Evolutionary conservation across 2,329 filamentous ascomycete species (phyloP).

Genomic region (Lizonia empirigonia): DNA sequence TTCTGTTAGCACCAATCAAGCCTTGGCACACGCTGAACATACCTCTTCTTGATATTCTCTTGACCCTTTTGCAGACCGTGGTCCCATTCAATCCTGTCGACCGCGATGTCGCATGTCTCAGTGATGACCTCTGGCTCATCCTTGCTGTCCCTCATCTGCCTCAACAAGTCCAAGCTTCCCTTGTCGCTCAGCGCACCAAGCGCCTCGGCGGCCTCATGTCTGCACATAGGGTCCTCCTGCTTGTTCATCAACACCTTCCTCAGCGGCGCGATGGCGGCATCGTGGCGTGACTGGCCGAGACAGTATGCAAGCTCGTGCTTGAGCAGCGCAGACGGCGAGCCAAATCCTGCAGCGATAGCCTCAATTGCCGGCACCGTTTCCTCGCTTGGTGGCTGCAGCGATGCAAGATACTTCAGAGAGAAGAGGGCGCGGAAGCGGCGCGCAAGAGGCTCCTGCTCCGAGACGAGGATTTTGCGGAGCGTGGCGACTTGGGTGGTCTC

Average conservation of each 20-base stretch:
- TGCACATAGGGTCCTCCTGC: conserved; percentile 90
- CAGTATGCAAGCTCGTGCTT: conserved; percentile 99
- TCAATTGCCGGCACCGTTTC: conserved; percentile 68
- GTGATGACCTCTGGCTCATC: conserved; percentile 81
- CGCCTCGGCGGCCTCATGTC: conserved; percentile 95
- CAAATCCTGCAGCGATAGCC: conserved; percentile 87
- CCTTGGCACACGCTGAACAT: conserved; percentile 28
- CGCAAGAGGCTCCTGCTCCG: conserved; percentile 81
- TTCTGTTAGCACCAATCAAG: conserved; percentile 17
- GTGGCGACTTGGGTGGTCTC: conserved; percentile 59
- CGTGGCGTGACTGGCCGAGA: conserved; percentile 85
- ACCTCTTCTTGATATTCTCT: conserved; percentile 84
- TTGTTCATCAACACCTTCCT: conserved; percentile 75
- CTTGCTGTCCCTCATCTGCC: conserved; percentile 72
- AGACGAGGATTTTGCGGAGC: conserved; percentile 76
- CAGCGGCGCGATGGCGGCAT: conserved; percentile 74
- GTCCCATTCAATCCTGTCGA: conserved; percentile 93
- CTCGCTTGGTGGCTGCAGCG: conserved; percentile 62
- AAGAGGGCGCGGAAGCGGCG: conserved; percentile 95
- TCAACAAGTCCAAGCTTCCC: conserved; percentile 74
- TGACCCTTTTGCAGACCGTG: conserved; percentile 62
- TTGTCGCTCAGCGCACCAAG: conserved; percentile 82
- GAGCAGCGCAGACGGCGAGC: conserved; percentile 82
- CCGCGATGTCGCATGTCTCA: conserved; percentile 96
- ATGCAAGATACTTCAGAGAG: conserved; percentile 92